Conservation (phyloP, 805 yeast species). For the Candida ficus region DNA sequence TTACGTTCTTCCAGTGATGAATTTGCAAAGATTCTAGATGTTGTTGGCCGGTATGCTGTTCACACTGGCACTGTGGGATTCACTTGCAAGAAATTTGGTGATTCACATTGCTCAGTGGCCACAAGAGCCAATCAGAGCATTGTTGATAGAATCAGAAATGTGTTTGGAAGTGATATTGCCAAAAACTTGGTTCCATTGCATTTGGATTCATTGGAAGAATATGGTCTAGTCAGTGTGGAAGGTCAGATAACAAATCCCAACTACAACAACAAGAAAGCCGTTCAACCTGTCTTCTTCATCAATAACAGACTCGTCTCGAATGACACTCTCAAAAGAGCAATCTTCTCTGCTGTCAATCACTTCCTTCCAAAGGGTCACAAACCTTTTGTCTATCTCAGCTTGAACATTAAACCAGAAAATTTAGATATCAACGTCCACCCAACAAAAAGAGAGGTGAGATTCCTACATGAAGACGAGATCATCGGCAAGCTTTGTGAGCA, state of each 20-base stretch:
- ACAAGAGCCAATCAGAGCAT: conserved; percentile 45
- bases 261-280: conserved; percentile 58
- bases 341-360: conserved; percentile 36
- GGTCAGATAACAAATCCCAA: conserved; percentile 74
- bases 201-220: conserved; percentile 24
- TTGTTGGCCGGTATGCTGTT: conserved; percentile 76
- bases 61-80: conserved; percentile 69
- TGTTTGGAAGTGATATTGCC: conserved; percentile 70
- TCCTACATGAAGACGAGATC: conserved; percentile 82
- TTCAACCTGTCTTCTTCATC: conserved; percentile 74
- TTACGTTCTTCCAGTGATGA: conserved; percentile 68
- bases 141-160: conserved; percentile 65
- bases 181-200: conserved; percentile 52
- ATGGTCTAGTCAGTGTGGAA: conserved; percentile 46
- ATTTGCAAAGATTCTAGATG: conserved; percentile 69
- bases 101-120: conserved; percentile 58
- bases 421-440: conserved; percentile 96
- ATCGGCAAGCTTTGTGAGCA: conserved; percentile 49
- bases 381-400: conserved; percentile 71
- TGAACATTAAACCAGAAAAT: conserved; percentile 61
- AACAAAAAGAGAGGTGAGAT: conserved; percentile 87
- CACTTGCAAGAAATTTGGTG: conserved; percentile 77
- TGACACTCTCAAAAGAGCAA: conserved; percentile 71
- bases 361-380: conserved; percentile 74
- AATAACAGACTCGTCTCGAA: conserved; percentile 79